phyloP scores from a whole-genome alignment of 768 basidiomycete species.

The Sarcodon sp. region DNA sequence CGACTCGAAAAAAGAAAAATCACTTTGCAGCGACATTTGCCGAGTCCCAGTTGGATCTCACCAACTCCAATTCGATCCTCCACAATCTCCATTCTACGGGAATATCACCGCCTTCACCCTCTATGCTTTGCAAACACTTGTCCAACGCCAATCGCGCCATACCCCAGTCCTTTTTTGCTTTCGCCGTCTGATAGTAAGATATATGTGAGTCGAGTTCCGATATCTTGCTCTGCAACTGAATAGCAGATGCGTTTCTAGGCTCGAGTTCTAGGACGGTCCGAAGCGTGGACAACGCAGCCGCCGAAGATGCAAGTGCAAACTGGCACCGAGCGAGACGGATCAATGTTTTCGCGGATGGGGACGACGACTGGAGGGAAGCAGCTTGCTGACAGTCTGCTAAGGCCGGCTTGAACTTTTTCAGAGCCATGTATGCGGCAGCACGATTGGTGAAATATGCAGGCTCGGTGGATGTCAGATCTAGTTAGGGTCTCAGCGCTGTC shows the following conservation, averaged over 20 bases:
- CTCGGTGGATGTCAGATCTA: slow-evolving; percentile 27
- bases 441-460: slow-evolving; percentile 77
- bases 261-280: slow-evolving; percentile 50
- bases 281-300: slow-evolving; percentile 54
- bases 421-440: slow-evolving; percentile 74
- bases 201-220: slow-evolving; percentile 52
- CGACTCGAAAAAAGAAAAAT: slow-evolving; percentile 14
- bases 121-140: slow-evolving; percentile 59
- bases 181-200: slow-evolving; percentile 45
- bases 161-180: slow-evolving; percentile 55
- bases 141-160: slow-evolving; percentile 73
- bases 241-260: slow-evolving; percentile 42
- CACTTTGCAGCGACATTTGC: slow-evolving; percentile 68
- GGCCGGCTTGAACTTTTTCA: slow-evolving; percentile 66
- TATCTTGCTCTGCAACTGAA: slow-evolving; percentile 50
- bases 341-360: slow-evolving; percentile 65
- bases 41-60: slow-evolving; percentile 58
- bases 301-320: slow-evolving; percentile 59
- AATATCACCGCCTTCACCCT: slow-evolving; percentile 62
- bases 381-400: slow-evolving; percentile 74
- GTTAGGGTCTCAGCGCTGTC: background rate
- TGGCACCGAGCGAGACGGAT: slow-evolving; percentile 78
- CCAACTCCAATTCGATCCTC: slow-evolving; percentile 69
- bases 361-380: slow-evolving; percentile 41
- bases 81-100: slow-evolving; percentile 74